phyloP scores from a whole-genome alignment of 352 stramenopile species.

The Phytophthora hibernalis region DNA sequence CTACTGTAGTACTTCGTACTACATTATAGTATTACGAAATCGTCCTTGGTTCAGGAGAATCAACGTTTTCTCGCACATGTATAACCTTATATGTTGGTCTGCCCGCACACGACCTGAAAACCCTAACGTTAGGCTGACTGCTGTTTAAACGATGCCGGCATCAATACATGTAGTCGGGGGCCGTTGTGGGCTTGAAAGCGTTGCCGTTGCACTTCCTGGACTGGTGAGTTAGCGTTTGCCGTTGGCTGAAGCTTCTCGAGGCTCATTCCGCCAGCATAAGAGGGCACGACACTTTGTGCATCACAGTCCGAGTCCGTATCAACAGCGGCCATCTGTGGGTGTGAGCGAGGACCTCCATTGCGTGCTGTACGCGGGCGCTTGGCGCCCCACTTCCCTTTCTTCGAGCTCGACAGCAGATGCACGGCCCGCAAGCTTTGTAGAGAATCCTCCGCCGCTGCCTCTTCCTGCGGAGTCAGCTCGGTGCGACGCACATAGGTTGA shows the following conservation, averaged over 20 bases:
- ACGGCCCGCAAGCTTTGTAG: conserved; percentile 47
- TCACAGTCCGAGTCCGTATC: conserved; percentile 29
- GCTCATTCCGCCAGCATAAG: conserved; percentile 7
- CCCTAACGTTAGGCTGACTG: conserved; percentile 31
- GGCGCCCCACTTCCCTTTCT: conserved; percentile 16
- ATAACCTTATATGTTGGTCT: conserved; percentile 26
- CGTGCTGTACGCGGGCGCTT: conserved; percentile 31
- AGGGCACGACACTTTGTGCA: neutral
- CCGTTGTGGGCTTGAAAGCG: conserved; percentile 16
- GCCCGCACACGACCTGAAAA: neutral
- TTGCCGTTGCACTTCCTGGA: conserved; percentile 26
- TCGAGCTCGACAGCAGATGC: conserved; percentile 39
- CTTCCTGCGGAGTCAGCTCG: conserved; percentile 44
- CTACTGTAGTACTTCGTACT: too few relatives aligned
- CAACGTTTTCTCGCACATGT: neutral
- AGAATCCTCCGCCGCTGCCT: conserved; percentile 43
- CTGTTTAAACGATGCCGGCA: conserved; percentile 31
- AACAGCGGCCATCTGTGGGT: neutral
- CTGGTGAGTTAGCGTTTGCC: conserved; percentile 21
- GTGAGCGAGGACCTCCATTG: neutral
- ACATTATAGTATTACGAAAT: too few relatives aligned
- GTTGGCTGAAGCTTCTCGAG: conserved; percentile 33
- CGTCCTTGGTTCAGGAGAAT: neutral
- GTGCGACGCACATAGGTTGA: conserved; percentile 63
- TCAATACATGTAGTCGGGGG: conserved; percentile 17